These are phyloP conservation scores for Fusarium bulbicola DNA, from an alignment of 2,329 filamentous ascomycete species.

Conservation along the genomic window DNA sequence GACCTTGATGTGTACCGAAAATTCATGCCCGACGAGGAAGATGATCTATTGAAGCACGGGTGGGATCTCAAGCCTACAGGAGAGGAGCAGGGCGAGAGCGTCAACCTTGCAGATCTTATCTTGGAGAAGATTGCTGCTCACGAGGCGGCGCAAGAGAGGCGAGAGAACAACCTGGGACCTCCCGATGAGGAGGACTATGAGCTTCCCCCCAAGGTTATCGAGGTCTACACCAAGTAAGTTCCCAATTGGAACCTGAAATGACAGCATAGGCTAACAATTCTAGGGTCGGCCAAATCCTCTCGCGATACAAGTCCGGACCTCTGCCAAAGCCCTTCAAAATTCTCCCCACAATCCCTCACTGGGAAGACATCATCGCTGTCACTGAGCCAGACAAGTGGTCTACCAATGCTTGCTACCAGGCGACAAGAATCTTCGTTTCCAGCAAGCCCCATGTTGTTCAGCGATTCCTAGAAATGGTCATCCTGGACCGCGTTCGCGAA, in stretches of 20 bases:
- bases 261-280: conserved; percentile 12
- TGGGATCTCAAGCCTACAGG: conserved; percentile 59
- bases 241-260: too few relatives aligned
- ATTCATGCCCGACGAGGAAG: conserved; percentile 80
- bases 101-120: conserved; percentile 92
- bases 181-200: conserved; percentile 86
- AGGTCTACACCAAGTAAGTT: conserved; percentile 87
- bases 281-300: conserved; percentile 86
- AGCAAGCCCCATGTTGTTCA: conserved; percentile 82
- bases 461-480: conserved; percentile 84
- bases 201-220: conserved; percentile 88
- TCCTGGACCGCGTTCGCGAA: conserved; percentile 90
- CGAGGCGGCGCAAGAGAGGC: conserved; percentile 71
- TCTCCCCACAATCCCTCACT: conserved; percentile 87
- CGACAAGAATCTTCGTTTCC: conserved; percentile 91
- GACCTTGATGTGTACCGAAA: conserved; percentile 92
- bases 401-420: conserved; percentile 83
- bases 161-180: conserved; percentile 55
- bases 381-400: conserved; percentile 82
- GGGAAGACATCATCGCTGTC: conserved; percentile 86
- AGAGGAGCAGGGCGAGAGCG: conserved; percentile 62
- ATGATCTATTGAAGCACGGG: conserved; percentile 76
- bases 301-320: conserved; percentile 94
- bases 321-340: conserved; percentile 98
- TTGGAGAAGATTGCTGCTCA: conserved; percentile 93